Evolutionary conservation across 2,329 filamentous ascomycete species (phyloP), one percentile per base, ranked within the genome.

Genomic region (Orbilia quercus): DNA sequence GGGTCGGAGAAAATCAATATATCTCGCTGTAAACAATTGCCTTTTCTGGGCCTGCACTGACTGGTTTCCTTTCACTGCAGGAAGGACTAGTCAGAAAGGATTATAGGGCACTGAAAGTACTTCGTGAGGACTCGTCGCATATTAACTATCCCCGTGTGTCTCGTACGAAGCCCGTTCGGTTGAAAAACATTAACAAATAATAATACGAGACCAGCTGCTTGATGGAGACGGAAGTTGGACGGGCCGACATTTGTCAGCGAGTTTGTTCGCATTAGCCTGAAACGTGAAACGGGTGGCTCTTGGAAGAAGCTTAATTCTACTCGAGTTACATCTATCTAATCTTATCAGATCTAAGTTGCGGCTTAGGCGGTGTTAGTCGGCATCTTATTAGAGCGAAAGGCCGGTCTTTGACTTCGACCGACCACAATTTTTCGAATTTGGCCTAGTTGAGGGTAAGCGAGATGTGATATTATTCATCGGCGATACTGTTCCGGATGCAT

Each of bases 201-300:
- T 7, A 54, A 31, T 11, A 28, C 47, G 28, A 47, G 20, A 28
- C 45, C 25, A 11, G 40, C 11, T 16, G 12, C 18, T 28, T 54
- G 59, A 62, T 65, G 59, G 59, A 59, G 67, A 65, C 66, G 66
- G 67, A 72, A 53, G 23, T 55, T 60, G 20, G 48, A 51, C 67
- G 59, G 59, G 3, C 67, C 67, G 67, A 65, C 31, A 3, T 72
- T 65, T 55, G 59, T 60, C 36, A 72, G 50, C 50, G 11, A n/a
- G n/a, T 25, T 31, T 16, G 44, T n/a, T 20, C 3, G 23, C 16
- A 59, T 60, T 48, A 50, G 55, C 54, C 54, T 69, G 54, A 69
- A 69, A 55, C 55, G 18, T 18, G 38, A 50, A n/a, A 22, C 14
- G 25, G 14, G 2, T 5, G n/a, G n/a, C 7, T 57, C 12, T 25